phyloP scores from a whole-genome alignment of 2,329 filamentous ascomycete genomes.

The Capronia americana region DNA sequence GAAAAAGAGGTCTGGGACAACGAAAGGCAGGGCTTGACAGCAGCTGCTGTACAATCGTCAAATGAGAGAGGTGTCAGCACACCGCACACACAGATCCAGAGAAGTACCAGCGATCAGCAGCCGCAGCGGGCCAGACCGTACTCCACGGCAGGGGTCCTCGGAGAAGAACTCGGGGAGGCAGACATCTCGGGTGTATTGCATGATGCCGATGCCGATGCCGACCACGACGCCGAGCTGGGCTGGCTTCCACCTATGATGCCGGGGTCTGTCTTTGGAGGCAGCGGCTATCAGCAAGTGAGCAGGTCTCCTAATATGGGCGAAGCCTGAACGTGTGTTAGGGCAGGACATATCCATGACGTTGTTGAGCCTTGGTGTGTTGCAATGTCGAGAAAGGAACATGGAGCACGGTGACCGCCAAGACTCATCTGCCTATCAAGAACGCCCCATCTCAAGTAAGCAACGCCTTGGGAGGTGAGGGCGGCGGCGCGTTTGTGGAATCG shows the following conservation, averaged over 20 bases:
- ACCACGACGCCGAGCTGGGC: not conserved
- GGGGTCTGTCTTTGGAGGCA: slow-evolving; percentile 4
- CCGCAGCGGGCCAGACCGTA: not conserved
- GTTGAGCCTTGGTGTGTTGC: not conserved
- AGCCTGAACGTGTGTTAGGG: not conserved
- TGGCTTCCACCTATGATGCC: slow-evolving; percentile 7
- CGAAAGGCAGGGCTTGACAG: not conserved
- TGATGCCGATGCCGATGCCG: not conserved
- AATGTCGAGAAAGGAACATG: not conserved
- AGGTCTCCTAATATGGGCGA: slow-evolving; percentile 1
- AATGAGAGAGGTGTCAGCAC: not conserved
- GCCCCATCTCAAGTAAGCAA: not conserved
- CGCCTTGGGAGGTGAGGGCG: not conserved
- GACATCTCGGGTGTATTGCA: not conserved
- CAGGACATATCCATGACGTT: not conserved
- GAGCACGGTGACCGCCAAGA: not conserved
- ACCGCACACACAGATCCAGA: not conserved
- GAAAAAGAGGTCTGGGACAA: not conserved
- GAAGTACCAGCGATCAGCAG: not conserved
- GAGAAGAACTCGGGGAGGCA: slow-evolving; percentile 7
- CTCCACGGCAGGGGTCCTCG: not conserved
- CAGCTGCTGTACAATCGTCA: not conserved
- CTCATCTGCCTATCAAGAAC: too few species aligned
- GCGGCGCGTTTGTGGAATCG: not conserved
- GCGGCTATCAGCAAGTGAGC: not conserved